Evolutionary conservation across 164 flowering plant species (phyloP).

Genomic region (Brasenia schreberi): DNA sequence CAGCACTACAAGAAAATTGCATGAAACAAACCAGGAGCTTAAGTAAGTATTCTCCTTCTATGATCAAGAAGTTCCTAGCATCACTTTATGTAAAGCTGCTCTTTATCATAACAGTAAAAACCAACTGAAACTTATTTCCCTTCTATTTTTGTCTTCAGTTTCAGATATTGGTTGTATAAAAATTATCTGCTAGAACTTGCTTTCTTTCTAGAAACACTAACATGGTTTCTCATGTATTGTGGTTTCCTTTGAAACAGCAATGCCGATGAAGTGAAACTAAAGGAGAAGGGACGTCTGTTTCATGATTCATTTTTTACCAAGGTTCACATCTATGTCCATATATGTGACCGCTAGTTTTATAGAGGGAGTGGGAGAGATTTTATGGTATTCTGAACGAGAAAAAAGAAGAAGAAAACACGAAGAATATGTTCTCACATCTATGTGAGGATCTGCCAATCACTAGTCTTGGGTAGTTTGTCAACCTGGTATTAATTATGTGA

Average conservation of each 20-base stretch:
- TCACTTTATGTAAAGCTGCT: too few species aligned
- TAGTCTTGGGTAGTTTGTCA: too few species aligned
- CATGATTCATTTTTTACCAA: conserved; percentile 86
- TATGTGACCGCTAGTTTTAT: background rate
- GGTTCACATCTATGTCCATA: conserved; percentile 25
- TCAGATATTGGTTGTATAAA: background rate
- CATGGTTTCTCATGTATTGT: background rate
- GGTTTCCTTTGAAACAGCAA: conserved; percentile 25
- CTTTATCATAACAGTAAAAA: too few species aligned
- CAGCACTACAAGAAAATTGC: conserved; percentile 49
- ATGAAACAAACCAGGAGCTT: conserved; percentile 68
- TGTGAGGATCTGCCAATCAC: too few species aligned
- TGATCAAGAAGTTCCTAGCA: background rate
- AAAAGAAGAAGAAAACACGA: too few species aligned
- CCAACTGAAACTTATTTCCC: background rate
- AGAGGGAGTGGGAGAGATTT: too few species aligned
- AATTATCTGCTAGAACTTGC: background rate
- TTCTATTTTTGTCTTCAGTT: background rate
- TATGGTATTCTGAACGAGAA: too few species aligned
- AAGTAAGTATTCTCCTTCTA: conserved; percentile 28
- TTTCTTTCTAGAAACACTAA: background rate
- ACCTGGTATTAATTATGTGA: too few species aligned
- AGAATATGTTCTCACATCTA: too few species aligned
- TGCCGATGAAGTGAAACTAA: conserved; percentile 74
- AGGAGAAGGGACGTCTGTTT: conserved; percentile 86